phyloP scores from a whole-genome alignment of 116 monocot genomes.

The Thalassia testudinum region DNA sequence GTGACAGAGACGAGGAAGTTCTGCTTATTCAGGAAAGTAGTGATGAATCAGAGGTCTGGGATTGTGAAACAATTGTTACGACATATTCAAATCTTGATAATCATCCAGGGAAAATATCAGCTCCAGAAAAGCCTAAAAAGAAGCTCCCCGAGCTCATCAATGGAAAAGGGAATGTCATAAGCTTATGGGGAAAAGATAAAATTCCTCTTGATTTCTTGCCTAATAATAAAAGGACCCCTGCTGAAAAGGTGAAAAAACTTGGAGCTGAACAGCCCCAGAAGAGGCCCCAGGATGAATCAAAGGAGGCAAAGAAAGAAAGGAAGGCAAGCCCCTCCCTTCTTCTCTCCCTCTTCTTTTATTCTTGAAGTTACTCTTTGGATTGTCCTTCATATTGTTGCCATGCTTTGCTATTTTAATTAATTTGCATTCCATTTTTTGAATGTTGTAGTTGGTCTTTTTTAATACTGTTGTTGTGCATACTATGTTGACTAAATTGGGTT shows the following conservation, averaged over 20 bases:
- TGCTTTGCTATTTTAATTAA: too few relatives aligned
- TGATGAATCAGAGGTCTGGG: slow-evolving; percentile 84
- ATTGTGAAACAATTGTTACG: slow-evolving; percentile 88
- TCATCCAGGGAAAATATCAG: slow-evolving; percentile 85
- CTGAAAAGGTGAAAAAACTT: slow-evolving; percentile 35
- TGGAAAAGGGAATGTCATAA: slow-evolving; percentile 34
- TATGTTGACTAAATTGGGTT: too few relatives aligned
- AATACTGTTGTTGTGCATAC: too few relatives aligned
- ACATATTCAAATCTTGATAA: slow-evolving; percentile 93
- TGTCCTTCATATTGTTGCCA: too few relatives aligned
- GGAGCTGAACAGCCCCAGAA: slow-evolving; percentile 11
- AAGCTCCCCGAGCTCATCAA: slow-evolving; percentile 12
- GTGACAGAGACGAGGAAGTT: slow-evolving; percentile 32
- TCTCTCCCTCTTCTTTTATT: too few relatives aligned
- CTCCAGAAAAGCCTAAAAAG: slow-evolving; percentile 39
- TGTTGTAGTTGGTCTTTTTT: too few relatives aligned
- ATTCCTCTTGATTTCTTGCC: slow-evolving; percentile 79
- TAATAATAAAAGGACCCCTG: slow-evolving; percentile 18
- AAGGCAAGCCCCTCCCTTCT: too few relatives aligned
- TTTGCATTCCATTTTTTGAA: too few relatives aligned
- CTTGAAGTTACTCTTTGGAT: too few relatives aligned
- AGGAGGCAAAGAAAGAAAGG: slow-evolving; percentile 91
- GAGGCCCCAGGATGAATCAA: slow-evolving; percentile 38
- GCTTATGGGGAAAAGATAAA: slow-evolving; percentile 62
- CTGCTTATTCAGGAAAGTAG: slow-evolving; percentile 67